Percentiles rank a stretch among this genome's conserved stretches.
Conservation (phyloP, 192 early-diverging fungal species). For the Rhizoclosmatium sp. region DNA sequence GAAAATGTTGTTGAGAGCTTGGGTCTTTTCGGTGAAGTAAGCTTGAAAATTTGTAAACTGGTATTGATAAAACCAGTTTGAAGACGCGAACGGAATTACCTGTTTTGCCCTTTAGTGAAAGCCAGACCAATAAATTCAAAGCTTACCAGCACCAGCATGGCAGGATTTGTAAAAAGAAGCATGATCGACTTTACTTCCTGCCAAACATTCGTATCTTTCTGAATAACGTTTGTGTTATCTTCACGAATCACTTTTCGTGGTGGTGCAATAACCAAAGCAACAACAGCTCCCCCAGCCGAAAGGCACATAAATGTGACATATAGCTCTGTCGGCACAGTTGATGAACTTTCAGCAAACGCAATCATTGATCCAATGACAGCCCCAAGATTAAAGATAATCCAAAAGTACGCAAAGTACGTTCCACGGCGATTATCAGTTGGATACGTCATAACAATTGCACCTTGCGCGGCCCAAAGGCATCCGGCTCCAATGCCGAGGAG, state of each 20-base stretch:
- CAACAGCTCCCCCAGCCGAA: not conserved
- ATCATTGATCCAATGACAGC: conserved; percentile 81
- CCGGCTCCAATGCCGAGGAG: conserved; percentile 84
- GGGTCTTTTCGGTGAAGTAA: conserved; percentile 71
- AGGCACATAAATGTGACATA: not conserved
- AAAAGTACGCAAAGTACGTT: conserved; percentile 81
- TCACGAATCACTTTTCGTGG: not conserved
- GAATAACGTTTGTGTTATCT: not conserved
- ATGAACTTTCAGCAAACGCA: conserved; percentile 55
- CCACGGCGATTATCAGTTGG: conserved; percentile 79
- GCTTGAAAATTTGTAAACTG: conserved; percentile 59
- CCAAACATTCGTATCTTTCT: conserved; percentile 58
- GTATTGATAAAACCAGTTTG: conserved; percentile 84
- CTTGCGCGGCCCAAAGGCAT: conserved; percentile 60
- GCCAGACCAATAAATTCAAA: not conserved
- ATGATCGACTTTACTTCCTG: conserved; percentile 60
- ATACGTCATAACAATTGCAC: conserved; percentile 86
- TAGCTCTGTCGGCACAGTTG: not conserved
- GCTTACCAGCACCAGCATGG: conserved; percentile 63
- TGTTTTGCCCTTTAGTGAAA: not conserved
- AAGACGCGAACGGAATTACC: conserved; percentile 70
- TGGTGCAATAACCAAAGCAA: not conserved
- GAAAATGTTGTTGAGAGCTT: conserved; percentile 74
- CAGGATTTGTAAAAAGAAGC: conserved; percentile 71
- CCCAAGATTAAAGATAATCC: conserved; percentile 84